Evolutionary conservation across 2,329 filamentous ascomycete species (phyloP).

Genomic region (Anthostomella pinea): DNA sequence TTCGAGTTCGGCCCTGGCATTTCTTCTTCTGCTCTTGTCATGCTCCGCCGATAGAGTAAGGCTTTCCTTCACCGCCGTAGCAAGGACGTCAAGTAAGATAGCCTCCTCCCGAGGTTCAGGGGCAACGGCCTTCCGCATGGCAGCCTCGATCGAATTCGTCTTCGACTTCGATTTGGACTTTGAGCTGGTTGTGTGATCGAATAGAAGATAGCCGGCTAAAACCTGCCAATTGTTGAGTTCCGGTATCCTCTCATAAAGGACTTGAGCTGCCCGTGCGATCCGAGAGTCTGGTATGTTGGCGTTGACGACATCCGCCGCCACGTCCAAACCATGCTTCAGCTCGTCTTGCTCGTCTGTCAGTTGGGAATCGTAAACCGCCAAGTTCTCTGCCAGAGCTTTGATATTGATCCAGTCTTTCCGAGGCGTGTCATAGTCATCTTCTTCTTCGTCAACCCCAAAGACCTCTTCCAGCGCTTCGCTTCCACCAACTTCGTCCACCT

Average conservation of each 20-base stretch:
- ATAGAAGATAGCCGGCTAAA: slow-evolving; percentile 84
- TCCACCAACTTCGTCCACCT: slow-evolving; percentile 81
- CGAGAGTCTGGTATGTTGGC: slow-evolving; percentile 71
- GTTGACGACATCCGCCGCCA: slow-evolving; percentile 56
- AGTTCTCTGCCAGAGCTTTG: slow-evolving; percentile 82
- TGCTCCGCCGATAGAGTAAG: slow-evolving; percentile 66
- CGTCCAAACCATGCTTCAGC: slow-evolving; percentile 44
- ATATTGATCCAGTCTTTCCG: slow-evolving; percentile 84
- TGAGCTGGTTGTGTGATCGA: slow-evolving; percentile 75
- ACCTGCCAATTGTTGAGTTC: slow-evolving; percentile 86
- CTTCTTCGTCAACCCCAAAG: slow-evolving; percentile 66
- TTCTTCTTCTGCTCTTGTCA: slow-evolving; percentile 56
- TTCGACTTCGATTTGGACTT: slow-evolving; percentile 51
- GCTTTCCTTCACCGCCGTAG: slow-evolving; percentile 73
- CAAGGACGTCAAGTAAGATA: slow-evolving; percentile 82
- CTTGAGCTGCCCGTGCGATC: slow-evolving; percentile 81
- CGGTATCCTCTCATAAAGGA: slow-evolving; percentile 75
- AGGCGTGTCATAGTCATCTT: slow-evolving; percentile 73
- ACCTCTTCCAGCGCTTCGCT: slow-evolving; percentile 73
- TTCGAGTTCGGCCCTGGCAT: slow-evolving; percentile 62
- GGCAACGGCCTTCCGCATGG: slow-evolving; percentile 69
- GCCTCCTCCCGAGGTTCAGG: slow-evolving; percentile 75
- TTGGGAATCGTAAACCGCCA: slow-evolving; percentile 77
- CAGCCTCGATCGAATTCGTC: slow-evolving; percentile 56
- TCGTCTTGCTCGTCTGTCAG: slow-evolving; percentile 55